These are phyloP conservation scores for Globisporangium megalacanthum DNA, from an alignment of 352 stramenopile species.

Conservation along the genomic window DNA sequence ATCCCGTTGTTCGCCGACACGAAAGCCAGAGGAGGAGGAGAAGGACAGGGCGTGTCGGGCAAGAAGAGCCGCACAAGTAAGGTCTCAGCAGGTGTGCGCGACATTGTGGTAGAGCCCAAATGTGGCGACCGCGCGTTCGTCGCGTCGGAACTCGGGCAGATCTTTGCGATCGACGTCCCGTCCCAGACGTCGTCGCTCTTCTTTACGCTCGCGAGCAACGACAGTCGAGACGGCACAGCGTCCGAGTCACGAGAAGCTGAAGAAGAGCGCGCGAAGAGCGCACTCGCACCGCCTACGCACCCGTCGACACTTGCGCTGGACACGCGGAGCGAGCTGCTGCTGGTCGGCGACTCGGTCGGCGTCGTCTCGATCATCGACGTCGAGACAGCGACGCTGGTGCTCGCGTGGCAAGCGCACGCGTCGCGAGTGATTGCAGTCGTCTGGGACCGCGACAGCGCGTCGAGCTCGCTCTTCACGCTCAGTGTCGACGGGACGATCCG, in stretches of 20 bases:
- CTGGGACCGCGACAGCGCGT: constrained; percentile 26
- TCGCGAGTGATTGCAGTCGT: constrained; percentile 72
- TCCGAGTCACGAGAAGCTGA: too few species aligned
- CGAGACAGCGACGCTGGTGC: constrained; percentile 20
- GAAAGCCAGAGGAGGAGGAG: too few species aligned
- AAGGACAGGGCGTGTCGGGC: neutral
- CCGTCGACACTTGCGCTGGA: constrained; percentile 44
- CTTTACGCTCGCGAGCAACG: constrained; percentile 14
- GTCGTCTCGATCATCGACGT: constrained; percentile 45
- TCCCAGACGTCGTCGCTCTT: constrained; percentile 27
- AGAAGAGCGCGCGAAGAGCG: neutral
- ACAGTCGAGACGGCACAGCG: too few species aligned
- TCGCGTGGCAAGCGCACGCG: constrained; percentile 43
- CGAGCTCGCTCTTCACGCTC: constrained; percentile 51
- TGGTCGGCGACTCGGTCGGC: constrained; percentile 52
- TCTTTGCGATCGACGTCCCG: constrained; percentile 41
- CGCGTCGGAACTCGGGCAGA: constrained; percentile 52
- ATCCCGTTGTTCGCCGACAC: constrained; percentile 12
- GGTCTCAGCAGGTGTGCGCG: constrained; percentile 29
- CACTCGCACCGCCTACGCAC: constrained; percentile 5
- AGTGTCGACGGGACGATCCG: constrained; percentile 48
- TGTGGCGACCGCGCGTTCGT: constrained; percentile 39
- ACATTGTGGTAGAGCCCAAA: constrained; percentile 34
- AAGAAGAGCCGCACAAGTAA: constrained; percentile 26
- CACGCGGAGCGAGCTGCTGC: constrained; percentile 25